Evolutionary conservation across 2,329 filamentous ascomycete genomes (phyloP).

Genomic region (Hymenoscyphus linearis): DNA sequence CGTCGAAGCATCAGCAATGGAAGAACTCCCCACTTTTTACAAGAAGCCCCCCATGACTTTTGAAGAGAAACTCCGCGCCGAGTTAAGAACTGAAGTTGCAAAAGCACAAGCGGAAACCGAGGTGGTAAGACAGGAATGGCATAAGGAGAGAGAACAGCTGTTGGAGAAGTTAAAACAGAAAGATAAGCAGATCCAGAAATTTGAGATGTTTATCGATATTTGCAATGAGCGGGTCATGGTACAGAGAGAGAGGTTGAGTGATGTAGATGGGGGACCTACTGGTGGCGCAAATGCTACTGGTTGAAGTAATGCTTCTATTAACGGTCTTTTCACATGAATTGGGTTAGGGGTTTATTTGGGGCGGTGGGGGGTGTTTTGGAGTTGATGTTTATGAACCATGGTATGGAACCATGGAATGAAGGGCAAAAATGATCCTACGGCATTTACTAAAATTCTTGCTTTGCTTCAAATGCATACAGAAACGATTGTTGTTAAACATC

Average conservation of each 20-base stretch:
- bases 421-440: neutral
- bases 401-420: neutral
- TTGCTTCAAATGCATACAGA: neutral
- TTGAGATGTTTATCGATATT: conserved; percentile 66
- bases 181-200: conserved; percentile 56
- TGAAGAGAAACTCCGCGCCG: conserved; percentile 58
- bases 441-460: neutral
- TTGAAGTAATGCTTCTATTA: conserved; percentile 8
- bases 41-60: conserved; percentile 59
- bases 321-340: neutral
- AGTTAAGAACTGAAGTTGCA: conserved; percentile 55
- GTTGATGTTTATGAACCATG: neutral
- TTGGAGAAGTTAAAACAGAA: conserved; percentile 58
- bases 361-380: neutral
- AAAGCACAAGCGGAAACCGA: conserved; percentile 52
- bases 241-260: conserved; percentile 48
- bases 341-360: neutral
- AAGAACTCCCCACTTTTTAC: conserved; percentile 59
- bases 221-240: conserved; percentile 63
- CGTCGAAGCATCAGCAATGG: conserved; percentile 51
- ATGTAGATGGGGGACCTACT: conserved; percentile 25
- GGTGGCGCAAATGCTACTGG: conserved; percentile 17
- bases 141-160: conserved; percentile 53
- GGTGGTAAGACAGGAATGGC: conserved; percentile 50
- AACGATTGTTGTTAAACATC: neutral